Conservation (phyloP, 495 filamentous ascomycete species). For the Elasticomyces elasticus region DNA sequence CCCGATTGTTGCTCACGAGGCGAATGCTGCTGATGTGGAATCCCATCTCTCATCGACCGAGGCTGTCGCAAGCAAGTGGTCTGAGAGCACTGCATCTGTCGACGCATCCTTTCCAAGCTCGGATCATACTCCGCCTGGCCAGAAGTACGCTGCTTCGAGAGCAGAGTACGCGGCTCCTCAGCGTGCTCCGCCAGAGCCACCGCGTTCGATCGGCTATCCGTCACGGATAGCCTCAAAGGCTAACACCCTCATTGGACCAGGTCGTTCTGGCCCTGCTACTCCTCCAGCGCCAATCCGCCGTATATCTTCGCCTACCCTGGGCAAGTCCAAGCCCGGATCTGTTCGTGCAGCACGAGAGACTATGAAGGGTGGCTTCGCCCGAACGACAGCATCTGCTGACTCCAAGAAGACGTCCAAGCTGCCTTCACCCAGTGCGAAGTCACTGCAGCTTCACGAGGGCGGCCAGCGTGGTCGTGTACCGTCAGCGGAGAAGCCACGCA, state of each 20-base stretch:
- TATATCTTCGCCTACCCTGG: slow-evolving; percentile 8
- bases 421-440: slow-evolving; percentile 5
- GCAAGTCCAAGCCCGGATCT: slow-evolving; percentile 13
- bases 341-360: slow-evolving; percentile 10
- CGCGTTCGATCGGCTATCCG: slow-evolving; percentile 18
- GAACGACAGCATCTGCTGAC: slow-evolving; percentile 8
- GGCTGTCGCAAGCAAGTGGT: slow-evolving; percentile 19
- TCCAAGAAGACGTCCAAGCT: slow-evolving; percentile 11
- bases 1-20: not conserved
- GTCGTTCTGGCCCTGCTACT: not conserved
- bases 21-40: not conserved
- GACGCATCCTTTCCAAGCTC: not conserved
- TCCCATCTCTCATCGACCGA: not conserved
- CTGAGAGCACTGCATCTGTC: slow-evolving; percentile 14
- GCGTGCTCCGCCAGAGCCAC: not conserved
- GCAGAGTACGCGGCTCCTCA: not conserved
- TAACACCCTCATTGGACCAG: slow-evolving; percentile 3
- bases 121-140: not conserved
- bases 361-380: slow-evolving; percentile 4
- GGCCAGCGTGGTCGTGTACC: slow-evolving; percentile 3
- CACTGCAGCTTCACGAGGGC: not conserved
- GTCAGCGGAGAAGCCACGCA: not conserved
- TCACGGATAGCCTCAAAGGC: slow-evolving; percentile 7
- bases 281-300: not conserved
- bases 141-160: not conserved